Percentiles rank a stretch among this genome's conserved stretches.
Evolutionary conservation across 768 basidiomycete genomes (phyloP).

Genomic region (Pleurotus salmoneostramineus): DNA sequence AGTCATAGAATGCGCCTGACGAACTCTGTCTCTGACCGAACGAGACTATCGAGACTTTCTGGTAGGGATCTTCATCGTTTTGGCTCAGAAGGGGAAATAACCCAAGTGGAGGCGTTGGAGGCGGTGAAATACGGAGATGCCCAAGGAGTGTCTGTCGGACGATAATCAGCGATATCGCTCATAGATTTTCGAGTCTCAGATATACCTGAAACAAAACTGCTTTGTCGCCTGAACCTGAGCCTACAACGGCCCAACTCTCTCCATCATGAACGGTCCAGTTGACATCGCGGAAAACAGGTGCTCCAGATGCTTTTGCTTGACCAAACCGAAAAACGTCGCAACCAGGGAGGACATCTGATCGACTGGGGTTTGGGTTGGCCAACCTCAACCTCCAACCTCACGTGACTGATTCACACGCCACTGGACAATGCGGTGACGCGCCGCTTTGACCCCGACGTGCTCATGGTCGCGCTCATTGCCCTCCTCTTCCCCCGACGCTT

Average conservation of each 20-base stretch:
- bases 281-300: conserved; percentile 48
- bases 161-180: not conserved
- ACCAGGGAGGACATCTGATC: too few species aligned
- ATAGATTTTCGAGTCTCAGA: not conserved
- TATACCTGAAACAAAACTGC: conserved; percentile 61
- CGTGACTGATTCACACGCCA: too few species aligned
- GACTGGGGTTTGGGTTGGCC: too few species aligned
- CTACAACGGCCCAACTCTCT: conserved; percentile 76
- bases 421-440: too few species aligned
- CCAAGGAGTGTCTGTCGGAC: conserved; percentile 59
- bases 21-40: conserved; percentile 60
- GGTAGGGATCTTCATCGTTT: conserved; percentile 40
- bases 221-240: conserved; percentile 61
- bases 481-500: too few species aligned
- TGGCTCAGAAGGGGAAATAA: conserved; percentile 56
- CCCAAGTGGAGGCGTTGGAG: conserved; percentile 57
- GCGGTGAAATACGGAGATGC: conserved; percentile 64
- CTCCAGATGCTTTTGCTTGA: conserved; percentile 34
- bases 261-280: conserved; percentile 57
- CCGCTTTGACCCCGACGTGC: too few species aligned
- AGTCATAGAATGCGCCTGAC: conserved; percentile 83
- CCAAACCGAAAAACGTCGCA: conserved; percentile 60
- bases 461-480: too few species aligned
- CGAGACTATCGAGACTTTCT: conserved; percentile 53
- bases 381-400: too few species aligned